phyloP scores from a whole-genome alignment of 305 asterid species.

The Solanum hybrid region DNA sequence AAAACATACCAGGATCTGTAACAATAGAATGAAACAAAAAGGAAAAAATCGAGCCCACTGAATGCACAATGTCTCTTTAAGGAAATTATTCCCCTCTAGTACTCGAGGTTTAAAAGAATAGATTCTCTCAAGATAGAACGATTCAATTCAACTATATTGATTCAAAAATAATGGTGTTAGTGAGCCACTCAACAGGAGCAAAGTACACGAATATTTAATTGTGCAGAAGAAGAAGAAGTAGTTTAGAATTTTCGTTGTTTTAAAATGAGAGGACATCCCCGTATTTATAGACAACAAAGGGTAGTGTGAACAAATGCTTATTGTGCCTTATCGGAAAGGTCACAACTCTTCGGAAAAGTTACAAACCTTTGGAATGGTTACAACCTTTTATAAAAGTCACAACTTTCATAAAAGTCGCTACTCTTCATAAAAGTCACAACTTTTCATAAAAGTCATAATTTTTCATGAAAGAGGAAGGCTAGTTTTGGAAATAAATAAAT shows the following conservation, averaged over 20 bases:
- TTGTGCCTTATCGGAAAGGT: background rate
- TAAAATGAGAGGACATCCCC: background rate
- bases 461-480: background rate
- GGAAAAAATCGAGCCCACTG: background rate
- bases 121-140: background rate
- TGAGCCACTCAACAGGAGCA: background rate
- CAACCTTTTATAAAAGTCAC: background rate
- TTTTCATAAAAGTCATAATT: background rate
- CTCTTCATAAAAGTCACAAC: too few relatives aligned
- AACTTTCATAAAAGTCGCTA: too few relatives aligned
- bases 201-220: background rate
- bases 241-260: background rate
- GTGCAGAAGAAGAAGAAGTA: background rate
- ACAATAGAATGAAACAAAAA: background rate
- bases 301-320: background rate
- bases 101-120: background rate
- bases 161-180: background rate
- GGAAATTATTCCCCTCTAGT: background rate
- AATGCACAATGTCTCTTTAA: background rate
- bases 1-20: background rate
- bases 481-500: background rate
- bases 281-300: background rate
- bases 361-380: too few relatives aligned
- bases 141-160: background rate
- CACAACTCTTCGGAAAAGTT: background rate